A percentile compares a stretch with the other conserved stretches of the same genome.
phyloP scores from a whole-genome alignment of 2,329 filamentous ascomycete genomes.

The Moelleriella libera region DNA sequence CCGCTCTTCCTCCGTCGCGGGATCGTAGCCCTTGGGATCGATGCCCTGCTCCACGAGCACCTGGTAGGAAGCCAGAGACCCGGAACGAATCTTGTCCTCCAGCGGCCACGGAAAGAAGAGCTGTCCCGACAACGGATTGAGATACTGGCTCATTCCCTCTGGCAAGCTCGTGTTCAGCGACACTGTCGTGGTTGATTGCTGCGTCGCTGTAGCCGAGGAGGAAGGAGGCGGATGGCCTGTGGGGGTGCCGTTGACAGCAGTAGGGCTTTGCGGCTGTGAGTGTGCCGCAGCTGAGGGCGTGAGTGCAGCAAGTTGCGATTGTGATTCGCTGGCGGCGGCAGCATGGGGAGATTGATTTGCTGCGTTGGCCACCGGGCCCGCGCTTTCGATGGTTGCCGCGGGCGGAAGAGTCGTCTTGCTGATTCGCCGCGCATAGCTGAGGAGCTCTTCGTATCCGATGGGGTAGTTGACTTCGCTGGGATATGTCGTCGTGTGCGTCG shows the following conservation, averaged over 20 bases:
- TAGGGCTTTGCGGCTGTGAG: constrained; percentile 18
- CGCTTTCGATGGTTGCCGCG: constrained; percentile 30
- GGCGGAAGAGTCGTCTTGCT: constrained; percentile 67
- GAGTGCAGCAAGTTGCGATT: constrained; percentile 11
- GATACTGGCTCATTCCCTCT: constrained; percentile 29
- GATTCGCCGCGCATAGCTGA: constrained; percentile 66
- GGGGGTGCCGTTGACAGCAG: constrained; percentile 16
- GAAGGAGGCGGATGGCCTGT: no score
- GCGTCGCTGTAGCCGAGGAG: constrained; percentile 9
- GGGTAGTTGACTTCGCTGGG: constrained; percentile 34
- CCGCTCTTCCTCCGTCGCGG: constrained; percentile 36
- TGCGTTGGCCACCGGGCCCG: constrained; percentile 14
- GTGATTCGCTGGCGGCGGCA: constrained; percentile 9
- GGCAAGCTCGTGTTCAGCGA: constrained; percentile 29
- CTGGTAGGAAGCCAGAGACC: constrained; percentile 53
- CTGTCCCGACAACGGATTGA: constrained; percentile 41
- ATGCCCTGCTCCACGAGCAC: constrained; percentile 45
- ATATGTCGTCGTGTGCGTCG: constrained; percentile 43
- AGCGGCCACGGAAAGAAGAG: constrained; percentile 68
- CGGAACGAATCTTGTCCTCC: constrained; percentile 53
- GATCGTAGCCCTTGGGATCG: constrained; percentile 47
- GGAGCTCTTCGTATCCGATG: constrained; percentile 58
- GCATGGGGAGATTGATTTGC: constrained; percentile 11
- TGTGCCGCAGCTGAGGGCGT: constrained; percentile 19
- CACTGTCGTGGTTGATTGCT: constrained; percentile 17